Evolutionary conservation across 176 grass and related monocot genomes (phyloP), one percentile per base, ranked within the genome.

Genomic region (Canna indica): DNA sequence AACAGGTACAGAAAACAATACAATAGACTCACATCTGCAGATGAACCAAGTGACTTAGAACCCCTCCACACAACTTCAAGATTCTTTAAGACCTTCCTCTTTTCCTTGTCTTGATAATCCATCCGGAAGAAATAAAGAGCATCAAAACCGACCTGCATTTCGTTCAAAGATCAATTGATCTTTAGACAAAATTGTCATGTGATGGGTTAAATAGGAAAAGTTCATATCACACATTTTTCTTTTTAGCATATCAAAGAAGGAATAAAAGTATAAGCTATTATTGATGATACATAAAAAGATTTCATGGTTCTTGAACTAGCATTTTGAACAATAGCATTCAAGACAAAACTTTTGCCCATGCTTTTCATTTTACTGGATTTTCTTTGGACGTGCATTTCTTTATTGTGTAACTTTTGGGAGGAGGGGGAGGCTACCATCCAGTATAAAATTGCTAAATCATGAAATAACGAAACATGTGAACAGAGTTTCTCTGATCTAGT

Each of bases 11-110:
- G 46, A 44, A 22, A 47, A 53, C n/a, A 28, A 75, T 48, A 32
- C 18, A 32, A 50, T 64, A 77, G 31, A 81, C 83, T 86, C 81
- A 89, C 92, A 84, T 96, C 85, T 78, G 80, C 58, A 47, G 91
- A 87, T 69, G 84, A 87, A n/a, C 87, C 91, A 66, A 90, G 76
- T 57, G 82, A 87, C 81, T 86, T 90, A 46, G 87, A 95, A 67
- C 83, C 87, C 83, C 84, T 83, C 91, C 91, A 95, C 64, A 95
- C 82, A 83, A 95, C 82, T 77, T 95, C 91, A 29, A 95, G 87
- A 72, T 83, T 79, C 80, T 95, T 95, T 26, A 84, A 72, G 74
- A 69, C 87, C 72, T 90, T 95, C 46, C 87, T 79, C 28, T 72
- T 90, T 52, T 83, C 88, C 70, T 71, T 75, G 39, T 95, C 91